Conservation (phyloP, 1,139 yeast species). For the Hemisphaericaspora xylanilytica region DNA sequence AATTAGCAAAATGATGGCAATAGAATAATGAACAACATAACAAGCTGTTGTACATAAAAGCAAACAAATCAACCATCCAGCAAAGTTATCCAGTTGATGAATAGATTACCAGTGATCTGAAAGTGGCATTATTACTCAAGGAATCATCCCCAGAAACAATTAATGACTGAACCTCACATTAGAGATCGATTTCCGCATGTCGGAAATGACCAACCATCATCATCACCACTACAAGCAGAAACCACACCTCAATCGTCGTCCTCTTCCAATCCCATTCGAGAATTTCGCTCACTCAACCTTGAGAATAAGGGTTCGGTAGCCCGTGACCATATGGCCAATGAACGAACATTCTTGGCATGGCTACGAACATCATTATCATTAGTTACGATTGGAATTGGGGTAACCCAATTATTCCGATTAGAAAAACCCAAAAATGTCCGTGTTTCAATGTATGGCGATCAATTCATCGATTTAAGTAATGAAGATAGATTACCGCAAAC, state of each 20-base stretch:
- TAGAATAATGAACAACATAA: too few relatives aligned
- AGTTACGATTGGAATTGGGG: conserved; percentile 42
- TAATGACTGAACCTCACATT: background rate
- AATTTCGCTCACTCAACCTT: conserved; percentile 27
- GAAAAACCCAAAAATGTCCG: conserved; percentile 23
- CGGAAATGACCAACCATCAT: background rate
- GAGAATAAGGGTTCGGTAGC: conserved; percentile 51
- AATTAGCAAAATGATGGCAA: too few relatives aligned
- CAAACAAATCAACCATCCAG: too few relatives aligned
- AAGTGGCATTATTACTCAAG: too few relatives aligned
- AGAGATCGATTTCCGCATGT: background rate
- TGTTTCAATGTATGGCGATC: conserved; percentile 13
- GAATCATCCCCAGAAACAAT: too few relatives aligned
- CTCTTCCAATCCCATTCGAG: conserved; percentile 1
- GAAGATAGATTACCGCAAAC: background rate
- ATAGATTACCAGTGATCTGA: too few relatives aligned
- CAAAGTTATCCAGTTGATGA: too few relatives aligned
- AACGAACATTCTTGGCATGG: conserved; percentile 77
- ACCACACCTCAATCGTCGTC: conserved; percentile 11
- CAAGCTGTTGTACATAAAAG: too few relatives aligned
- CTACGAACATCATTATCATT: conserved; percentile 55
- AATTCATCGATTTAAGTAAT: conserved; percentile 4
- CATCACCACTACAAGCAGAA: conserved; percentile 9
- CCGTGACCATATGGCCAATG: conserved; percentile 66
- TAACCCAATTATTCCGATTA: conserved; percentile 40